Evolutionary conservation across 306 rosid species (phyloP), one percentile per base, ranked within the genome.

Genomic region (Hippophae gyantsensis): DNA sequence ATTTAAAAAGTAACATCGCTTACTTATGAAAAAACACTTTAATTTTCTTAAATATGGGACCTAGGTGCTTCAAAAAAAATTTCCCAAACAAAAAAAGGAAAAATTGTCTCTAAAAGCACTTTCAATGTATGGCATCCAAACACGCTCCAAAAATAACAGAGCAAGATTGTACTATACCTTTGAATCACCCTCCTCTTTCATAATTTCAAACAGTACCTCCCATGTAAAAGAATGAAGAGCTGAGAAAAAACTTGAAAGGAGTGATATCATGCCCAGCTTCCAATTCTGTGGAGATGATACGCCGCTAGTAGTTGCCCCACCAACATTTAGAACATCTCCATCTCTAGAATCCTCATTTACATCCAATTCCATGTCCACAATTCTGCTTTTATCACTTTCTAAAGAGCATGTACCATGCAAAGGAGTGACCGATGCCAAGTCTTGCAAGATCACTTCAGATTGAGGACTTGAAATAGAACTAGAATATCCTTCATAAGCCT

Each of bases 281-380:
- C 92, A 83, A 69, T 79, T 72, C 72, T 76, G 78, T 25, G 59
- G 53, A 38, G 78, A 87, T 52, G 74, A 79, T 45, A 80, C 74
- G 14, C 65, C 69, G 42, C 65, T 60, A 46, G 67, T 65, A 43
- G 63, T 60, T 56, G 65, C 76, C 57, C 67, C 79, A 41, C 79
- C 74, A 71, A 56, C 78, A 9, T 75, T 43, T 65, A 73, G 69
- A 44, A 63, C 60, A 73, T 85, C 89, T 57, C 53, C 63, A 42
- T 90, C 98, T 76, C 77, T 74, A 43, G 89, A 78, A 72, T 78
- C 84, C 52, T 85, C 74, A 66, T 78, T 62, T 59, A 78, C 84
- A 78, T 87, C 98, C 81, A 90, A 76, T 43, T 90, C 98, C 78
- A 79, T 58, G 68, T 85, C 98, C 73, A 85, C 41, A 69, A 90